Evolutionary conservation across 202 grass and related monocot genomes (phyloP).

Genomic region (Panicum hallii): DNA sequence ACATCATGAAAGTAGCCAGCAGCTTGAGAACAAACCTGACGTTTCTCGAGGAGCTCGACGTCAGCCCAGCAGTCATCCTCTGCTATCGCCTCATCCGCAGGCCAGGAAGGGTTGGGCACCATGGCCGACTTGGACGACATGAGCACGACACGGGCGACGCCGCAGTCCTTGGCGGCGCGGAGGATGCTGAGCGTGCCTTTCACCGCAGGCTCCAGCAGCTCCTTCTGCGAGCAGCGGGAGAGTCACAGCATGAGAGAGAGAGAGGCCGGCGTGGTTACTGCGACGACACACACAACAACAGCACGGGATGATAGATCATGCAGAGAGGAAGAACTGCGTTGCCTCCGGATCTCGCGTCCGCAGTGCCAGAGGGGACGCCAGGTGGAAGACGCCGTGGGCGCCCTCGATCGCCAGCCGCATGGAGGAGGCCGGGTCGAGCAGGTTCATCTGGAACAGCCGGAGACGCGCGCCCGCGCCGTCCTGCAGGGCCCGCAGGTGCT

Average conservation of each 20-base stretch:
- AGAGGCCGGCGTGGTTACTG: not conserved
- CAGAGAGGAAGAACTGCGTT: not conserved
- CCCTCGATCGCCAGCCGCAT: constrained; percentile 50
- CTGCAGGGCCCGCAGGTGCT: constrained; percentile 53
- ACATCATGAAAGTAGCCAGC: no score
- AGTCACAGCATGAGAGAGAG: not conserved
- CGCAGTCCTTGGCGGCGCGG: constrained; percentile 53
- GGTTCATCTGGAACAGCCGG: constrained; percentile 67
- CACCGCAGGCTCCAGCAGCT: constrained; percentile 65
- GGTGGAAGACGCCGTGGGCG: constrained; percentile 65
- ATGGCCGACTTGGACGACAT: constrained; percentile 56
- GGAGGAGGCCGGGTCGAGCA: constrained; percentile 61
- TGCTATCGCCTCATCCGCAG: constrained; percentile 31
- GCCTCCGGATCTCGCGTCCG: constrained; percentile 58
- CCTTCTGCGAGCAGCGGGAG: constrained; percentile 39
- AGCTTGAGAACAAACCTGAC: constrained; percentile 16
- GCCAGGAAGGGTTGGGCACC: constrained; percentile 55
- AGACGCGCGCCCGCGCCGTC: constrained; percentile 53
- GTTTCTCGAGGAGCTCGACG: constrained; percentile 54
- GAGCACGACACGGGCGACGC: constrained; percentile 56
- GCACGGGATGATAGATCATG: not conserved
- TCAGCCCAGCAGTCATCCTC: constrained; percentile 65
- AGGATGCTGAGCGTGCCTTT: constrained; percentile 73
- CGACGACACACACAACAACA: no score
- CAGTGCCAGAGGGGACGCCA: constrained; percentile 61